Base-by-base conservation (phyloP, 768 basidiomycete genomes). In the Leccinum subtestaceum region DNA sequence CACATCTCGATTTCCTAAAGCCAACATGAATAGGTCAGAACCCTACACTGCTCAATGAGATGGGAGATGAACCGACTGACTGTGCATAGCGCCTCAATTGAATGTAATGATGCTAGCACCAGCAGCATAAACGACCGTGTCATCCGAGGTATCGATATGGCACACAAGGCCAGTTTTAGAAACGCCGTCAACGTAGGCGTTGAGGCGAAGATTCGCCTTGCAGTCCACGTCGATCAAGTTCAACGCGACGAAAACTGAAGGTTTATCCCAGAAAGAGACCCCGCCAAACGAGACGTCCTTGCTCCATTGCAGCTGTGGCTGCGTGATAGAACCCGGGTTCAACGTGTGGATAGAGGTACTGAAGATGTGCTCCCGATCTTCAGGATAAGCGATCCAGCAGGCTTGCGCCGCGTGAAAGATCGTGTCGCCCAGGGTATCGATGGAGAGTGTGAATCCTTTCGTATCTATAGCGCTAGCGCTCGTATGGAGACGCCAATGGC, bases 361-460 rank as follows among this genome's bases (percentile, higher is more conserved):
- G 23, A 59, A 67, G n/a, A 65, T 65, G 19, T 60, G 56, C n/a
- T 55, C 29, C 29, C 66, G 63, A 29, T 67, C 66, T 17, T 60
- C 58, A 23, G 66, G 66, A 46, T 65, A 62, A 11, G 66, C 66
- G n/a, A 67, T 55, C 66, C 66, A 65, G 11, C 60, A 54, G 6
- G 59, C 63, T 12, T 25, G 15, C 1, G 46, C 62, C 2, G 4
- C 5, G 11, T 56, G 6, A 6, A 67, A 47, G 40, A 56, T 2
- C 0, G 63, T 67, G 19, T 62, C 52, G 3, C 25, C 53, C 63
- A 56, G 60, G 1, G 60, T 65, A 11, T 51, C 60, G 15, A 62
- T 59, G 5, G 52, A 47, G 23, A 65, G 63, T 13, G 57, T 67
- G 50, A 62, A 67, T 17, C 66, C 66, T 1, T 15, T 54, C 8